A percentile compares a stretch with the other conserved stretches of the same genome.
Evolutionary conservation across 768 basidiomycete genomes (phyloP).

Genomic region (Sarcodon aspratus): DNA sequence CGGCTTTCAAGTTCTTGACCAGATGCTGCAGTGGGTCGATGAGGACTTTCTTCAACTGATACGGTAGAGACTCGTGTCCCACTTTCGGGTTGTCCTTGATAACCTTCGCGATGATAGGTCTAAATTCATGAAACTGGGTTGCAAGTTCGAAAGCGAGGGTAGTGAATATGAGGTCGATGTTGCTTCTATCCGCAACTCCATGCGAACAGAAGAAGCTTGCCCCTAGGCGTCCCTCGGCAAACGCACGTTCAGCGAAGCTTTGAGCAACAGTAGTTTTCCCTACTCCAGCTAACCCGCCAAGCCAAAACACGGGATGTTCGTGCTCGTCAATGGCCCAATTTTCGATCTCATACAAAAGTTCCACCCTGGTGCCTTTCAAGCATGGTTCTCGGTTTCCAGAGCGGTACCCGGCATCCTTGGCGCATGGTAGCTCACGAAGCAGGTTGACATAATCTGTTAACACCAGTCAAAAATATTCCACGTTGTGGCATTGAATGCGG

Average conservation of each 20-base stretch:
- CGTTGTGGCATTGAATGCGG: neutral
- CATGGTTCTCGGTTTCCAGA: slow-evolving; percentile 2
- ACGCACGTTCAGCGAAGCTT: slow-evolving; percentile 1
- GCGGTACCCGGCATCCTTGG: neutral
- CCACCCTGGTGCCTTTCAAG: slow-evolving; percentile 12
- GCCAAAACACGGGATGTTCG: slow-evolving; percentile 6
- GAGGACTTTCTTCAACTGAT: slow-evolving; percentile 6
- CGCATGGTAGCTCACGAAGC: neutral
- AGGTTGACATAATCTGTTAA: neutral
- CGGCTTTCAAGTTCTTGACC: neutral
- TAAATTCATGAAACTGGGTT: neutral
- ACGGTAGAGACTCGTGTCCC: neutral
- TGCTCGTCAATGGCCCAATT: slow-evolving; percentile 9
- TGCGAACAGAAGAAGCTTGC: slow-evolving; percentile 9
- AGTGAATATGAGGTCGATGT: slow-evolving; percentile 5
- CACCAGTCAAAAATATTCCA: neutral
- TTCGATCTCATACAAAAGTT: slow-evolving; percentile 11
- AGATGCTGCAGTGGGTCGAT: slow-evolving; percentile 3
- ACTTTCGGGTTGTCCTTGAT: slow-evolving; percentile 8
- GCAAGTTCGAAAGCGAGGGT: slow-evolving; percentile 7
- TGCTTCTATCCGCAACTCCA: slow-evolving; percentile 4
- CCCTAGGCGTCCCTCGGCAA: slow-evolving; percentile 3
- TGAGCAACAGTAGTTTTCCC: slow-evolving; percentile 7
- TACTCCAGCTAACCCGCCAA: slow-evolving; percentile 6
- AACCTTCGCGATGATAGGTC: slow-evolving; percentile 6